phyloP scores from a whole-genome alignment of 2,329 filamentous ascomycete species.

The Diaporthe ampelina region DNA sequence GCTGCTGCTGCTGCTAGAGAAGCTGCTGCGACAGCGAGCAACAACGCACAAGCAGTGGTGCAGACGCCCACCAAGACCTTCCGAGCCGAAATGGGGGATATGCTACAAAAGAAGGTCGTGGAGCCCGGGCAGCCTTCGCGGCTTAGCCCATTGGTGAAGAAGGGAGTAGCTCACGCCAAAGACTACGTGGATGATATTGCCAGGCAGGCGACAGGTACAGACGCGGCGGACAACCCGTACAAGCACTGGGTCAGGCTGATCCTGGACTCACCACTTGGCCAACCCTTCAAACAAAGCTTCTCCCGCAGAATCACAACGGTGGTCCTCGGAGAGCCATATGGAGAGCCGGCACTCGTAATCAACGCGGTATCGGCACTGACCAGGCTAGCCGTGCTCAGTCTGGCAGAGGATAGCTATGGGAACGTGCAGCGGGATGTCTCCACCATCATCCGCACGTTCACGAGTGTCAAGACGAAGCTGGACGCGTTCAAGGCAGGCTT shows the following conservation, averaged over 20 bases:
- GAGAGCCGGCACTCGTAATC: conserved; percentile 76
- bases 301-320: conserved; percentile 73
- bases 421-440: conserved; percentile 88
- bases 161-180: conserved; percentile 61
- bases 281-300: conserved; percentile 79
- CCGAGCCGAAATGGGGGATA: conserved; percentile 60
- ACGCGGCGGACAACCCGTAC: conserved; percentile 64
- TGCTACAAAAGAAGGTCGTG: conserved; percentile 56
- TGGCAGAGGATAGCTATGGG: conserved; percentile 86
- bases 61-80: conserved; percentile 55
- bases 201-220: conserved; percentile 64
- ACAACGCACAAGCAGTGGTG: conserved; percentile 59
- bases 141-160: conserved; percentile 66
- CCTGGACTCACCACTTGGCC: conserved; percentile 70
- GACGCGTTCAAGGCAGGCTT: conserved; percentile 74
- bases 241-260: conserved; percentile 61
- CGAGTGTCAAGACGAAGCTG: conserved; percentile 75
- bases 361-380: conserved; percentile 80
- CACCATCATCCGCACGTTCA: conserved; percentile 80
- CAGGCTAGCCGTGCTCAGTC: conserved; percentile 77
- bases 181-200: conserved; percentile 67
- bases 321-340: conserved; percentile 81
- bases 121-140: conserved; percentile 65
- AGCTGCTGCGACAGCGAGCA: conserved; percentile 48
- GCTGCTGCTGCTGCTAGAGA: conserved; percentile 53